These are phyloP conservation scores for Corynascus novoguineensis DNA, from an alignment of 495 filamentous ascomycete genomes.

Conservation along the genomic window DNA sequence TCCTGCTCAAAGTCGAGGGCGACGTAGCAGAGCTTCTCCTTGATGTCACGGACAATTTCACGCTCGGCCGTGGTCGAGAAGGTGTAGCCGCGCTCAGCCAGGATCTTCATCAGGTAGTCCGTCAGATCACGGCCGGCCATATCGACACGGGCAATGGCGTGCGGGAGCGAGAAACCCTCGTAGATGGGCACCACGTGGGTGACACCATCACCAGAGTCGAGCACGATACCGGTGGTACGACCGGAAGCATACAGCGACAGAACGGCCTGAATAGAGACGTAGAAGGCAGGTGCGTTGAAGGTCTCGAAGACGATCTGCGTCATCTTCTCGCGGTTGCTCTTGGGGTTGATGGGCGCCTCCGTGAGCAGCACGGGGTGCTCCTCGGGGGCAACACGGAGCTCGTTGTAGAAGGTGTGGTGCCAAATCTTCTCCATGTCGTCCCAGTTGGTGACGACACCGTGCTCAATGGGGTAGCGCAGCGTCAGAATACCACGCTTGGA, in stretches of 20 bases:
- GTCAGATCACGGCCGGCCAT: slow-evolving; percentile 99
- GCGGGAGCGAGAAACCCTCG: slow-evolving; percentile 98
- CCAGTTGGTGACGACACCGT: slow-evolving; percentile 99
- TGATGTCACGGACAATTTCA: slow-evolving; percentile 99
- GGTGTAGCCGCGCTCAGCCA: slow-evolving; percentile 97
- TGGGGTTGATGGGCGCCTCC: slow-evolving; percentile 99
- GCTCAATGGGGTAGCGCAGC: slow-evolving; percentile 98
- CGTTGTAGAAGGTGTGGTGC: slow-evolving; percentile 99
- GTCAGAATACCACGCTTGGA: slow-evolving; percentile 99
- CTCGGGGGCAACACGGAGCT: slow-evolving; percentile 98
- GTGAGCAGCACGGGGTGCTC: slow-evolving; percentile 99
- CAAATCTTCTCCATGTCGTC: slow-evolving; percentile 99
- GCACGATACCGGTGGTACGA: slow-evolving; percentile 99
- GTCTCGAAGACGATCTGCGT: slow-evolving; percentile 99
- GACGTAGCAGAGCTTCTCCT: slow-evolving; percentile 99
- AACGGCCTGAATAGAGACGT: slow-evolving; percentile 99
- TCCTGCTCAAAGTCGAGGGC: slow-evolving; percentile 99
- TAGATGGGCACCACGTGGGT: slow-evolving; percentile 99
- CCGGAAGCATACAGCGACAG: slow-evolving; percentile 98
- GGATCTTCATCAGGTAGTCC: slow-evolving; percentile 99
- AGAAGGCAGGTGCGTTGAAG: slow-evolving; percentile 99
- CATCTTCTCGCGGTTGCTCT: slow-evolving; percentile 99
- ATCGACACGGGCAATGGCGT: slow-evolving; percentile 98
- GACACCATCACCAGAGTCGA: slow-evolving; percentile 99
- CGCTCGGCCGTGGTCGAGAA: slow-evolving; percentile 99